phyloP scores from a whole-genome alignment of 176 grass and related monocot genomes.

The Carex myosuroides region DNA sequence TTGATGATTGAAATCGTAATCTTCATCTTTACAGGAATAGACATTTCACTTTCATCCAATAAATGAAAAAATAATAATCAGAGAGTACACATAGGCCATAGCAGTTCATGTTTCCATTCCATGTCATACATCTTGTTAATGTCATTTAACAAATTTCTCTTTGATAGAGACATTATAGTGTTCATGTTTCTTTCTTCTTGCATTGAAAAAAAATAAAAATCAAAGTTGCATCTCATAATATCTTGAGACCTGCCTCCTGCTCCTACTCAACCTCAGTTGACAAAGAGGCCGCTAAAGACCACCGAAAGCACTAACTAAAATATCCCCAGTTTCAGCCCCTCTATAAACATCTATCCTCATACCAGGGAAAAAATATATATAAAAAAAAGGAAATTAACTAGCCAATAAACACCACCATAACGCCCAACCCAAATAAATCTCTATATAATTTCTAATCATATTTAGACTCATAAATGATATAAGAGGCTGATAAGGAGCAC shows the following conservation, averaged over 20 bases:
- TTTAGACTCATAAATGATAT: slow-evolving; percentile 15
- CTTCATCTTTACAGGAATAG: not conserved
- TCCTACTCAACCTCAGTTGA: slow-evolving; percentile 13
- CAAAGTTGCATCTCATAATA: not conserved
- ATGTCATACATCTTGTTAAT: not conserved
- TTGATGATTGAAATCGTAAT: not conserved
- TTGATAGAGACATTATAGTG: not conserved
- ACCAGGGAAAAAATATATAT: not conserved
- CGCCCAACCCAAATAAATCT: not conserved
- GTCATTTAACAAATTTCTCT: not conserved
- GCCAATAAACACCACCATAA: slow-evolving; percentile 10
- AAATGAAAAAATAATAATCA: not conserved
- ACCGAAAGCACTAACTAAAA: not conserved
- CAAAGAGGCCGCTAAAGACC: not conserved
- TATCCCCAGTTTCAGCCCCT: not conserved
- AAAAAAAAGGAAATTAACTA: not conserved
- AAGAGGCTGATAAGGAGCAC: slow-evolving; percentile 14
- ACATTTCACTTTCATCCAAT: not conserved
- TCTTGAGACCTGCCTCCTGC: not conserved
- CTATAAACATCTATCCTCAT: not conserved
- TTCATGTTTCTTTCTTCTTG: not conserved
- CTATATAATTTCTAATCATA: slow-evolving; percentile 14
- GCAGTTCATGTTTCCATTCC: slow-evolving; percentile 1
- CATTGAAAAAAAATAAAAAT: not conserved
- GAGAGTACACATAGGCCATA: not conserved